Evolutionary conservation across 1,139 yeast species (phyloP).

Genomic region (Yamadazyma taylorii): DNA sequence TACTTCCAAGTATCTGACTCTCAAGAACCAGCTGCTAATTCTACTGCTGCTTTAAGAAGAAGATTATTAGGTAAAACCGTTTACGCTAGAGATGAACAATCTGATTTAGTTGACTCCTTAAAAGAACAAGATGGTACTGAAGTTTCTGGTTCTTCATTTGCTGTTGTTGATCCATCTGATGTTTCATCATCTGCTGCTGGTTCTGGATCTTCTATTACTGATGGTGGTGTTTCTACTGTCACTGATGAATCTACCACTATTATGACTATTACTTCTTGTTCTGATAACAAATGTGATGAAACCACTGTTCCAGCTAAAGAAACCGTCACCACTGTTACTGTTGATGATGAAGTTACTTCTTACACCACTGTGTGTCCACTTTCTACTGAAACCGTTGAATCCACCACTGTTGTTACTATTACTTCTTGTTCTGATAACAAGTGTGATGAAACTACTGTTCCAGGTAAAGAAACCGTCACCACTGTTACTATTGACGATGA

Average conservation of each 20-base stretch:
- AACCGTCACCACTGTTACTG: conserved; percentile 20
- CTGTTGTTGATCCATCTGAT: conserved; percentile 16
- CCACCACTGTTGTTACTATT: conserved; percentile 14
- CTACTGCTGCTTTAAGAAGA: conserved; percentile 42
- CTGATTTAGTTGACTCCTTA: conserved; percentile 25
- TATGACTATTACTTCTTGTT: conserved; percentile 48
- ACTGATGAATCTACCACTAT: conserved; percentile 23
- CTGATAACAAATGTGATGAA: conserved; percentile 29
- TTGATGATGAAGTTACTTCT: conserved; percentile 24
- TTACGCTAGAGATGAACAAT: conserved; percentile 14
- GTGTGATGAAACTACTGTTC: conserved; percentile 22
- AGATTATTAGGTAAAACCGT: conserved; percentile 19
- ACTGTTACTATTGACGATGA: conserved; percentile 45
- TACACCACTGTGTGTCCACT: conserved; percentile 24
- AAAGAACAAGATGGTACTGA: conserved; percentile 27
- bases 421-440: conserved; percentile 18
- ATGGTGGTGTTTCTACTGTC: conserved; percentile 14
- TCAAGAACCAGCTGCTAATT: conserved; percentile 32
- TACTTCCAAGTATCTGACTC: conserved; percentile 29
- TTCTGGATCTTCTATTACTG: conserved; percentile 12
- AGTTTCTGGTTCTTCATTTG: conserved; percentile 16
- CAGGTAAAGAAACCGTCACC: conserved; percentile 29
- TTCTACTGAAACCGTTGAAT: conserved; percentile 12
- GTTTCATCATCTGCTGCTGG: conserved; percentile 11
- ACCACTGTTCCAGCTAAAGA: conserved; percentile 32